A percentile compares a stretch with the other conserved stretches of the same genome.
These are phyloP conservation scores for Vitis hybrid DNA, from an alignment of 177 flowering plant genomes.

Conservation along the genomic window DNA sequence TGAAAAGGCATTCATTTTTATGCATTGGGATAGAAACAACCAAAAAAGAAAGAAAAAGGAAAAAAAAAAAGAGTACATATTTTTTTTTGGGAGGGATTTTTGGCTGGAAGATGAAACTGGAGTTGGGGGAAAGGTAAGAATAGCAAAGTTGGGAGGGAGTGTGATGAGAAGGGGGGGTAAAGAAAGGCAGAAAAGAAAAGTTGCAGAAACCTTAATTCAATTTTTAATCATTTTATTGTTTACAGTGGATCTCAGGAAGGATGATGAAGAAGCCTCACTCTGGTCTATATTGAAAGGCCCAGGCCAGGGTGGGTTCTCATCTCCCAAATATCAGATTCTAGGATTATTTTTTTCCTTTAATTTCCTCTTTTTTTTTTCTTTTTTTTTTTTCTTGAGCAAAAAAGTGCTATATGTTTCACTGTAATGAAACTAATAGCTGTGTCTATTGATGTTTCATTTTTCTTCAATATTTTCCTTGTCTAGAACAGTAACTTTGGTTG, in stretches of 20 bases:
- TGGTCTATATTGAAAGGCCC: not conserved
- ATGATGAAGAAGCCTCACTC: conserved; percentile 2
- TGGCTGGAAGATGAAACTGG: conserved; percentile 4
- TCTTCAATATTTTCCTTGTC: not conserved
- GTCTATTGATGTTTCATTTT: not conserved
- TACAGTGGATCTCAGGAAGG: conserved; percentile 6
- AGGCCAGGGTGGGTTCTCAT: conserved; percentile 7
- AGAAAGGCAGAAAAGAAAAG: not conserved
- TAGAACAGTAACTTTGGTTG: not conserved
- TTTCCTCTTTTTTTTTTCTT: not conserved
- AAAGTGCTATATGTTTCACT: conserved; percentile 1
- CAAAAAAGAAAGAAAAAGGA: not conserved
- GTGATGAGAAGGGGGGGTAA: not conserved
- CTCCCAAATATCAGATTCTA: not conserved
- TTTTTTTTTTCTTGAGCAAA: not conserved
- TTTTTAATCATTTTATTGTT: conserved; percentile 13
- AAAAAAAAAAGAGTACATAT: conserved; percentile 10
- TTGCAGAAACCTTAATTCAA: conserved; percentile 8
- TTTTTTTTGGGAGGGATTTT: conserved; percentile 2
- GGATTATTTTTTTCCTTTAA: not conserved
- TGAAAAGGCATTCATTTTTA: conserved; percentile 16
- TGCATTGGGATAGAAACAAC: conserved; percentile 8
- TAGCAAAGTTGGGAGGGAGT: not conserved
- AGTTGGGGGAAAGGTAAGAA: not conserved
- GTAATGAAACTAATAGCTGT: conserved; percentile 4